A percentile compares a stretch with the other conserved stretches of the same genome.
phyloP scores from a whole-genome alignment of 2,329 filamentous ascomycete species.

The Drechslera avenae region DNA sequence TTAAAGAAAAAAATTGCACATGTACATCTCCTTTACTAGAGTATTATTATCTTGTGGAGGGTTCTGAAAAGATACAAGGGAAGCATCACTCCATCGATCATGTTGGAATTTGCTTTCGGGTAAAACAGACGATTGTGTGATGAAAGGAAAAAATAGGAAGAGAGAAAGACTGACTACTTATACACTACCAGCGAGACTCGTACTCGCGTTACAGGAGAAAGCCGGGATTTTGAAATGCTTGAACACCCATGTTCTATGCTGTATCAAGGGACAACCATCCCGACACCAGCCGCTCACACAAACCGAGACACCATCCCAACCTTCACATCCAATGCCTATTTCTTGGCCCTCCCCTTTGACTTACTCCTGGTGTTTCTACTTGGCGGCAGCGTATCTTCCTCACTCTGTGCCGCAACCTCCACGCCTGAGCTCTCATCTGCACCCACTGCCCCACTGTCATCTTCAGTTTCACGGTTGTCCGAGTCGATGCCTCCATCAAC shows the following conservation, averaged over 20 bases:
- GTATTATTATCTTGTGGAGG: too few species aligned
- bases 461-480: conserved; percentile 32
- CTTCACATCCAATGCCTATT: conserved; percentile 15
- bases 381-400: conserved; percentile 35
- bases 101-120: too few species aligned
- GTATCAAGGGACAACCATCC: neutral
- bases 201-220: too few species aligned
- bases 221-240: neutral
- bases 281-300: neutral
- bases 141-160: too few species aligned
- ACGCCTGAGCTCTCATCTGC: conserved; percentile 27
- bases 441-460: conserved; percentile 22
- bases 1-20: too few species aligned
- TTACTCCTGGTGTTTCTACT: conserved; percentile 51
- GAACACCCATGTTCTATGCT: neutral
- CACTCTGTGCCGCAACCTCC: conserved; percentile 26
- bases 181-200: too few species aligned
- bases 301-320: neutral
- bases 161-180: too few species aligned
- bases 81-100: too few species aligned
- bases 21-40: too few species aligned
- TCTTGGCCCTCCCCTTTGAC: conserved; percentile 49
- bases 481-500: conserved; percentile 23
- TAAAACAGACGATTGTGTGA: too few species aligned
- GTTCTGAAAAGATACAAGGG: too few species aligned